Evolutionary conservation across 345 rosid genomes (phyloP).

Genomic region (Noccaea bulbosa): DNA sequence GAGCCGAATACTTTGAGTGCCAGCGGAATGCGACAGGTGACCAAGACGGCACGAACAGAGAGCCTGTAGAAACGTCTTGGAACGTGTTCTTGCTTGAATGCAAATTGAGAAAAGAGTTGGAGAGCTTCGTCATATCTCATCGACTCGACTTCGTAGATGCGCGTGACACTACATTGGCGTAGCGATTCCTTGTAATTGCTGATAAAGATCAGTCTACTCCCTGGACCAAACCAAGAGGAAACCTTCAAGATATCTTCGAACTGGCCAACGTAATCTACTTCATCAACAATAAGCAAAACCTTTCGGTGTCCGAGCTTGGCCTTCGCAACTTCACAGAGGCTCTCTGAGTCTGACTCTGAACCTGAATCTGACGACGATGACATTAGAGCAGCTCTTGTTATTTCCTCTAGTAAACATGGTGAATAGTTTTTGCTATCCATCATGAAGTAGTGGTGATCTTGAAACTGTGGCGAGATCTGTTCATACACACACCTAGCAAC

Average conservation of each 20-base stretch:
- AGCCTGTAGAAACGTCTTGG: not conserved
- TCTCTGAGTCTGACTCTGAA: not conserved
- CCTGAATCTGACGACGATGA: not conserved
- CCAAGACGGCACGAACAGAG: conserved; percentile 4
- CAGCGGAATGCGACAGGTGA: conserved; percentile 37
- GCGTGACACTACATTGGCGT: not conserved
- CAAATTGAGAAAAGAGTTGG: conserved; percentile 14
- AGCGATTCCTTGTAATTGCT: conserved; percentile 7
- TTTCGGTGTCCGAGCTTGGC: conserved; percentile 28
- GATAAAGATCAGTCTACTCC: conserved; percentile 17
- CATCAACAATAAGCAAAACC: conserved; percentile 27
- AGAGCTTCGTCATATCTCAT: conserved; percentile 20
- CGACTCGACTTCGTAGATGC: conserved; percentile 12
- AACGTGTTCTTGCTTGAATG: conserved; percentile 8
- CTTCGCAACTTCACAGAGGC: conserved; percentile 1
- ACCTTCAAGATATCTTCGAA: not conserved
- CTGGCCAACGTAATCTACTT: no score
- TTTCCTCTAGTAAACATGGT: conserved; percentile 17
- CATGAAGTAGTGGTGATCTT: conserved; percentile 11
- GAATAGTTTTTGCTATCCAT: not conserved
- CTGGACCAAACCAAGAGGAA: conserved; percentile 1
- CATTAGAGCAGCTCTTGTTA: conserved; percentile 6
- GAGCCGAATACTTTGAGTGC: conserved; percentile 45
- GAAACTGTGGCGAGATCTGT: conserved; percentile 20
- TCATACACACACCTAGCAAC: conserved; percentile 8